Evolutionary conservation across 2,329 filamentous ascomycete species (phyloP).

Genomic region (Colletotrichum eremochloae): DNA sequence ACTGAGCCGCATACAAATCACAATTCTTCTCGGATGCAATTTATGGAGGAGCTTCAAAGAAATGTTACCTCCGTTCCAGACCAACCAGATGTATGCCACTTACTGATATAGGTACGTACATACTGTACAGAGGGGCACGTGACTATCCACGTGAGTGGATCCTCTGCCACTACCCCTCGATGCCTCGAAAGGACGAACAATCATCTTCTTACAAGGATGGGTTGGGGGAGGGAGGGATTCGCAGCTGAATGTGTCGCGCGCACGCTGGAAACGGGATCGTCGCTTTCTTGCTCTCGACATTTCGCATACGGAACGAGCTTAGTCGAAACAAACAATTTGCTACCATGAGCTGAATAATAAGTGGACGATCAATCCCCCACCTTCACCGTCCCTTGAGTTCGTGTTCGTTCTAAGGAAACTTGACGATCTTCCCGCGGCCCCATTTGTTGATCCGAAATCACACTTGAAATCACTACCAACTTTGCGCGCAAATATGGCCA

Average conservation of each 20-base stretch:
- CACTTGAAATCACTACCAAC: neutral
- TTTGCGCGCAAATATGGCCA: conserved; percentile 55
- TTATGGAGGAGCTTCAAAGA: no score
- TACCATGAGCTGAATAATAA: conserved; percentile 41
- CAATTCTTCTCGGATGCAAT: no score
- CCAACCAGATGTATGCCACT: no score
- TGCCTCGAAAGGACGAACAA: neutral
- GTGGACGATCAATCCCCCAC: conserved; percentile 34
- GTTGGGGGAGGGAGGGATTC: neutral
- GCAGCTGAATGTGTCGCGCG: neutral
- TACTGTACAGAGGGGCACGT: no score
- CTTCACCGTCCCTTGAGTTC: conserved; percentile 24
- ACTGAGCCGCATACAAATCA: no score
- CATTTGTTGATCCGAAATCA: neutral
- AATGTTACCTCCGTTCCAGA: no score
- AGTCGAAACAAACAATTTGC: conserved; percentile 21
- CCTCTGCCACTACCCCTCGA: conserved; percentile 1
- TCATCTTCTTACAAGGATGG: neutral
- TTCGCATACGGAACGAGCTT: neutral
- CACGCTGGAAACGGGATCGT: neutral
- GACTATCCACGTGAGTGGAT: neutral
- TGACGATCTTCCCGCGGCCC: conserved; percentile 20
- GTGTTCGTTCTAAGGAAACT: conserved; percentile 3
- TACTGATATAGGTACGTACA: no score
- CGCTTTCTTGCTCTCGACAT: neutral